A percentile compares a stretch with the other conserved stretches of the same genome.
phyloP scores from a whole-genome alignment of 768 basidiomycete genomes.

The Nidularia pulvinata region DNA sequence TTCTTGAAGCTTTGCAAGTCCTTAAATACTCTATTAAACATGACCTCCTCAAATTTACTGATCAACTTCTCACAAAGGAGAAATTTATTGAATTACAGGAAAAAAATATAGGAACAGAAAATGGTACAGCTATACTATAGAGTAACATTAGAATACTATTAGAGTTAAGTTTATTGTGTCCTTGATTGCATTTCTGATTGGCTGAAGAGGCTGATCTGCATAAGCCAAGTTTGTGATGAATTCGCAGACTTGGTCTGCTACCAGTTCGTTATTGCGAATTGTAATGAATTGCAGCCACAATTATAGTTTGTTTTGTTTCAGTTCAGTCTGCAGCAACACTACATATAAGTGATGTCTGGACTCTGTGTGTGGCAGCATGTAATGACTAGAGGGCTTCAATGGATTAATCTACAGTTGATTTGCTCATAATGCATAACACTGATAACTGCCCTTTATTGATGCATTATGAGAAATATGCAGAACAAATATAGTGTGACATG shows the following conservation, averaged over 20 bases:
- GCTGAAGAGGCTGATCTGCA: neutral
- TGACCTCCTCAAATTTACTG: neutral
- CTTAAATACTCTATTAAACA: conserved; percentile 14
- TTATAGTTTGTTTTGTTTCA: neutral
- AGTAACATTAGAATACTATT: neutral
- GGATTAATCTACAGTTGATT: too few relatives aligned
- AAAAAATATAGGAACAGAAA: neutral
- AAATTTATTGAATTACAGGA: neutral
- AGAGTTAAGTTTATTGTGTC: neutral
- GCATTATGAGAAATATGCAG: too few relatives aligned
- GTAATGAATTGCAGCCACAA: neutral
- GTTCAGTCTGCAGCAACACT: neutral
- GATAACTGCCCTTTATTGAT: too few relatives aligned
- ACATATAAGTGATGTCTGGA: neutral
- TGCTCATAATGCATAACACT: too few relatives aligned
- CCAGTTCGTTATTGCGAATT: neutral
- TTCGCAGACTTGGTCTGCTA: neutral
- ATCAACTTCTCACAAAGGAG: neutral
- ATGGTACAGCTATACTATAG: neutral
- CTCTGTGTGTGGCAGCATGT: too few relatives aligned
- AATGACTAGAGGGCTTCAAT: too few relatives aligned
- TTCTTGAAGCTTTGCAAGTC: conserved; percentile 25
- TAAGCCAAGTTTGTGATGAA: neutral
- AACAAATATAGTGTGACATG: too few relatives aligned
- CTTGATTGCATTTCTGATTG: neutral